Base-by-base conservation (phyloP, 805 yeast genomes). In the Pichia paraexigua region DNA sequence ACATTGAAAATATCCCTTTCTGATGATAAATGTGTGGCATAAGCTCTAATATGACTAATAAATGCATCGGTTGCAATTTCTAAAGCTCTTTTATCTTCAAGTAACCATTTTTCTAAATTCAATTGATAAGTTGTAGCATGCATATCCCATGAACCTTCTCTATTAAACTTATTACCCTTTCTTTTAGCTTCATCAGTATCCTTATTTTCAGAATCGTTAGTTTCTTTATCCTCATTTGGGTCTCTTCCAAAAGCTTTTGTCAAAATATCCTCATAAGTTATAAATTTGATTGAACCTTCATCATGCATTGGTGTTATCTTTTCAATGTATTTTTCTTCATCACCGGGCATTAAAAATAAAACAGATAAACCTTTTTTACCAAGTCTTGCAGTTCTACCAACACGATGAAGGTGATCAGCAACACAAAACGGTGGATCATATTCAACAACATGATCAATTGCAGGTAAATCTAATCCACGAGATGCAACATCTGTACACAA, bases 311-410 rank as follows among this genome's bases (percentile, higher is more conserved):
- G 72, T 45, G 72, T 74, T 45, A 87, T 75, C 49, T 77, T 78
- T 22, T 81, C 86, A 55, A 85, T 72, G 62, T 90, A 92, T 15
- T 80, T 82, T 70, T 92, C 98, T 67, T 92, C 98, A 53, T 73
- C 77, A 1, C 96, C 95, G 1, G 99, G 99, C 32, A 92, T 71
- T 42, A 94, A 71, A 62, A 92, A 89, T 52, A 94, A 68, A 2
- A 81, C 66, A 1, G 97, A 86, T 40, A 75, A 75, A 65, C 99
- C 99, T 41, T 72, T 68, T 44, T 82, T 77, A 56, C 99, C 99
- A n/a, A 95, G 96, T 71, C 99, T 83, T 10, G 99, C 99, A 13
- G 98, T 90, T 72, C 99, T 82, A 49, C 99, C 99, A 51, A 91
- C 87, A 68, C 99, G 78, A 68, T 94, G 99, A 53, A 94, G 72